phyloP scores from a whole-genome alignment of 129 eudicot species.

The Flaveria bidentis region DNA sequence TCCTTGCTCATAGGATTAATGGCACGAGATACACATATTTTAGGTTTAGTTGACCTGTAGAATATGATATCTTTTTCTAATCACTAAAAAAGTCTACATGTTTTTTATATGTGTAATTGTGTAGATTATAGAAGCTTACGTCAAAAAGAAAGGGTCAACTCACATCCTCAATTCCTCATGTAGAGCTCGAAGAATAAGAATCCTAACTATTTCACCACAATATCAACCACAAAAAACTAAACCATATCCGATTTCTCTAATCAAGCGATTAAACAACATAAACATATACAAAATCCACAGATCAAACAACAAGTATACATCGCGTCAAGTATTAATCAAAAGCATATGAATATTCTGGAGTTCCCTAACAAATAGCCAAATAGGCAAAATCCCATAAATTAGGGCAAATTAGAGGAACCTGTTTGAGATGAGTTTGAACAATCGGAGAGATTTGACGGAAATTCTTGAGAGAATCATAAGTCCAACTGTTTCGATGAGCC shows the following conservation, averaged over 20 bases:
- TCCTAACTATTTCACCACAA: neutral
- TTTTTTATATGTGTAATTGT: neutral
- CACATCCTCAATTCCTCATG: neutral
- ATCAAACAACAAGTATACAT: neutral
- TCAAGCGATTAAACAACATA: no score
- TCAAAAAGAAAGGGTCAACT: neutral
- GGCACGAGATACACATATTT: no score
- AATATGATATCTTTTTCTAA: neutral
- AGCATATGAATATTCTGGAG: neutral
- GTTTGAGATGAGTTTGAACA: slow-evolving; percentile 92
- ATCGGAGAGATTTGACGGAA: slow-evolving; percentile 79
- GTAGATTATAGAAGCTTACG: neutral
- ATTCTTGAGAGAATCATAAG: slow-evolving; percentile 76
- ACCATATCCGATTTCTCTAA: no score
- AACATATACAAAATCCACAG: no score
- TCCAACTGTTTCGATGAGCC: slow-evolving; percentile 54
- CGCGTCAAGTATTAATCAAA: neutral
- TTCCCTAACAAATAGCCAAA: neutral
- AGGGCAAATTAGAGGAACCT: slow-evolving; percentile 39
- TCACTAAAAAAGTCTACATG: neutral
- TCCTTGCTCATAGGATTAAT: no score
- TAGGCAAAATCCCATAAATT: neutral
- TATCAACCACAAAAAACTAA: neutral
- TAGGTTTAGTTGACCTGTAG: neutral
- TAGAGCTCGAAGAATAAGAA: neutral